A percentile compares a stretch with the other conserved stretches of the same genome.
Conservation (phyloP, 148 eudicot species). For the Oxyria digyna region DNA sequence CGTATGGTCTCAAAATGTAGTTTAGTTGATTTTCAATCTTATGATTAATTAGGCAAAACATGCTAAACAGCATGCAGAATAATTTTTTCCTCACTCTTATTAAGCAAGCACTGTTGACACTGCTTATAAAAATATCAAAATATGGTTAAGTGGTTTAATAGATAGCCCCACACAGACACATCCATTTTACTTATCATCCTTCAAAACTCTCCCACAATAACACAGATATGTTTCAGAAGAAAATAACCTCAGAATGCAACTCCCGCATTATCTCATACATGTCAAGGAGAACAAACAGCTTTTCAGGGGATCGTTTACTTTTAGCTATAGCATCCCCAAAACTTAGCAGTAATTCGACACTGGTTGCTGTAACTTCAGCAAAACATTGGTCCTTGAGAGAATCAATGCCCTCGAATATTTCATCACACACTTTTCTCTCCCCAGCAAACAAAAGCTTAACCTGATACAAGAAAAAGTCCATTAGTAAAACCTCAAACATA, state of each 20-base stretch:
- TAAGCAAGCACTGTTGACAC: neutral
- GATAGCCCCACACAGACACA: neutral
- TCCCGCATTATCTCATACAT: constrained; percentile 99
- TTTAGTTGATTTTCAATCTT: neutral
- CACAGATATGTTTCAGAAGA: neutral
- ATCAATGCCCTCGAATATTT: constrained; percentile 87
- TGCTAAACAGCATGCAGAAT: neutral
- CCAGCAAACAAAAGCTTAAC: constrained; percentile 96
- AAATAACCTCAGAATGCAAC: constrained; percentile 76
- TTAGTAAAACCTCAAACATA: neutral
- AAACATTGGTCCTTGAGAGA: constrained; percentile 80
- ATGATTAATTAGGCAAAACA: neutral
- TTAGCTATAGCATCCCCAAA: constrained; percentile 98
- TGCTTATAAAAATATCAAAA: neutral
- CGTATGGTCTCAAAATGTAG: neutral
- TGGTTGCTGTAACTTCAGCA: constrained; percentile 82
- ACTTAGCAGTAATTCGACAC: constrained; percentile 87
- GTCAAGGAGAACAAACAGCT: constrained; percentile 91
- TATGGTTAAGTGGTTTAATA: neutral
- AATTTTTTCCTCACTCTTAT: neutral
- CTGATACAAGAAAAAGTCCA: constrained; percentile 25
- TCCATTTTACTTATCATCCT: neutral
- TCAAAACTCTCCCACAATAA: neutral
- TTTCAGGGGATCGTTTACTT: constrained; percentile 98
- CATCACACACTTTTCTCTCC: constrained; percentile 89